Conservation (phyloP, 176 grass and related monocot genomes). For the Triticum timopheevii region DNA sequence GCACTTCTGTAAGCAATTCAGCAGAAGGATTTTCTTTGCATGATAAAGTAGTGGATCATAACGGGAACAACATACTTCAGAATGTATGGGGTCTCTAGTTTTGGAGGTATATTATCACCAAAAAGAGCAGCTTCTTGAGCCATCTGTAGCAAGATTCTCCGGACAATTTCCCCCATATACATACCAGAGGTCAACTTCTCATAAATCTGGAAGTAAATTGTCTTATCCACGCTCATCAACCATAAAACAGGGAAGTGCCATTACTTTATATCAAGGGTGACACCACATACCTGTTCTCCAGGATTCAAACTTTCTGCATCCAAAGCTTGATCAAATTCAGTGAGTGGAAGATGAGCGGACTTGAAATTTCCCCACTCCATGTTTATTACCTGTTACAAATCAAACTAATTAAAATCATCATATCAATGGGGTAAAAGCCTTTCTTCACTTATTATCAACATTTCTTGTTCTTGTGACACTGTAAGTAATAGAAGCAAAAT, state of each 20-base stretch:
- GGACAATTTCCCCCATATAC: slow-evolving; percentile 62
- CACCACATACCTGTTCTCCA: slow-evolving; percentile 46
- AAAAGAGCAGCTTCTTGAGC: slow-evolving; percentile 56
- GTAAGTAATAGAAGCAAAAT: background rate
- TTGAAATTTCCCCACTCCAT: slow-evolving; percentile 74
- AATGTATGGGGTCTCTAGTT: slow-evolving; percentile 54
- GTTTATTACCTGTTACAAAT: slow-evolving; percentile 60
- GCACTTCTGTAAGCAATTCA: background rate
- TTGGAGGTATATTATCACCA: slow-evolving; percentile 51
- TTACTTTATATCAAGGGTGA: background rate
- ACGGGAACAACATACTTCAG: slow-evolving; percentile 29
- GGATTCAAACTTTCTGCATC: slow-evolving; percentile 65
- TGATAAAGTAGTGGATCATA: background rate
- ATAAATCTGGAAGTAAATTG: slow-evolving; percentile 34
- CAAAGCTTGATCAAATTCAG: slow-evolving; percentile 55
- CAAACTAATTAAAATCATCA: background rate
- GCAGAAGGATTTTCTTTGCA: background rate
- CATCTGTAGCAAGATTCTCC: slow-evolving; percentile 53
- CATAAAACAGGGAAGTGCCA: background rate
- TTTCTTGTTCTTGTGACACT: background rate
- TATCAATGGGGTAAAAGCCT: background rate
- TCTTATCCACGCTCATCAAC: background rate
- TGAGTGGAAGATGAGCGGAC: slow-evolving; percentile 57
- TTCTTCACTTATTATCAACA: background rate
- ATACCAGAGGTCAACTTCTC: slow-evolving; percentile 74